Base-by-base conservation (phyloP, 73 alveolate species). In the Uronychia binucleata region DNA sequence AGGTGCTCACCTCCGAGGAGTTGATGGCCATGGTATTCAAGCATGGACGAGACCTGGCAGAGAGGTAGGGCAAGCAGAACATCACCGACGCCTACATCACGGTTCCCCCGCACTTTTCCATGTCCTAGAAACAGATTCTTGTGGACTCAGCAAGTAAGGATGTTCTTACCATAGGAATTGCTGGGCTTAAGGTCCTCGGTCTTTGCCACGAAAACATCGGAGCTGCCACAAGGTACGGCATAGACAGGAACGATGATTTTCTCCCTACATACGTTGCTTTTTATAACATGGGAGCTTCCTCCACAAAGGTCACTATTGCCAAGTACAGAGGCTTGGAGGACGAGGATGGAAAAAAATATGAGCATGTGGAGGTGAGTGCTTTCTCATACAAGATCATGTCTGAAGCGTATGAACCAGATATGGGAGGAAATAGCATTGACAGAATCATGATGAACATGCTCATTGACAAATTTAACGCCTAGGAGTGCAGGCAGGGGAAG, bases 121-220 rank as follows among this genome's bases (percentile, higher is more conserved):
- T 74, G 13, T 75, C 77, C 58, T 84, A 95, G 77, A 87, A 97
- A 87, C 31, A 28, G n/a, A 35, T 57, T 34, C 28, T 84, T 57
- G 34, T 34, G 35, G 80, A 84, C 28, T 78, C 91, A 28, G 91
- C 91, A 0, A 35, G 34, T 19, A 32, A 60, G 83, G 29, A n/a
- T 60, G 67, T 83, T 82, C 13, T 32, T 57, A 82, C 26, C 0
- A 80, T 35, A 19, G 86, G 28, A 76, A 60, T 95, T 27, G 98
- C 98, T 80, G 97, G 93, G 29, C 86, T 95, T 79, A 95, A 90
- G 75, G 92, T 94, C 28, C 82, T 96, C 14, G 93, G 95, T 76
- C 76, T 97, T 75, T 79, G 94, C 26, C 94, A 95, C 88, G 99
- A 97, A 77, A 97, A 97, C 81, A 77, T 96, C 34, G 99, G 98